These are phyloP conservation scores for Begonia loranthoides DNA, from an alignment of 306 rosid species.

Conservation along the genomic window DNA sequence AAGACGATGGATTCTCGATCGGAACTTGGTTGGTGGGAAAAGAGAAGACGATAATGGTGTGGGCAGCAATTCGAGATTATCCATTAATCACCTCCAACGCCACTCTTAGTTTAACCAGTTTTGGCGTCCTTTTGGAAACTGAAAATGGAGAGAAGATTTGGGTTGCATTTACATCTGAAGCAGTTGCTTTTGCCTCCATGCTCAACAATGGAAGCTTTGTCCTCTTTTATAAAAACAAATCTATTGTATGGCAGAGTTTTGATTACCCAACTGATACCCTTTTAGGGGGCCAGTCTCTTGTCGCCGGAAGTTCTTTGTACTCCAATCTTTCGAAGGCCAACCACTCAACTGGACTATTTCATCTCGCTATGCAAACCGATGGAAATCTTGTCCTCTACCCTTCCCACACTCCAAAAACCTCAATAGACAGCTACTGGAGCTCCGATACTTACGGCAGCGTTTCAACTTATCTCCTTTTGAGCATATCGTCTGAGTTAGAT, in stretches of 20 bases:
- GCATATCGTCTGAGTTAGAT: too few relatives aligned
- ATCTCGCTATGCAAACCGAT: slow-evolving; percentile 2
- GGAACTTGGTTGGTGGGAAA: slow-evolving; percentile 7
- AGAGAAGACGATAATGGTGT: neutral
- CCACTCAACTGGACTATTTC: slow-evolving; percentile 7
- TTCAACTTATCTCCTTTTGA: too few relatives aligned
- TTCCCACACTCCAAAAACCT: neutral
- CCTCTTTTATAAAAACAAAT: too few relatives aligned
- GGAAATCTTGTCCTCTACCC: slow-evolving; percentile 13
- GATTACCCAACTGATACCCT: slow-evolving; percentile 8
- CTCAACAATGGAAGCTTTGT: neutral
- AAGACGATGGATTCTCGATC: slow-evolving; percentile 6
- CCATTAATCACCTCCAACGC: neutral
- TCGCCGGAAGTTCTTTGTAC: neutral
- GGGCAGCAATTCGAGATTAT: slow-evolving; percentile 13
- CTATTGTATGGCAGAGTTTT: slow-evolving; percentile 1
- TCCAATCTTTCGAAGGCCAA: neutral
- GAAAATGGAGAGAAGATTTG: neutral
- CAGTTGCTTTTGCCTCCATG: slow-evolving; percentile 5
- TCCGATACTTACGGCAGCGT: neutral
- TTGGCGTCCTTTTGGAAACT: neutral
- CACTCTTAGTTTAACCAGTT: neutral
- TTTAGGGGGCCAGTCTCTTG: slow-evolving; percentile 7
- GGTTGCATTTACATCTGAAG: neutral
- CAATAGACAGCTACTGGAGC: neutral